These are phyloP conservation scores for Linnemannia elongata DNA, from an alignment of 192 early-diverging fungal species.

Conservation along the genomic window DNA sequence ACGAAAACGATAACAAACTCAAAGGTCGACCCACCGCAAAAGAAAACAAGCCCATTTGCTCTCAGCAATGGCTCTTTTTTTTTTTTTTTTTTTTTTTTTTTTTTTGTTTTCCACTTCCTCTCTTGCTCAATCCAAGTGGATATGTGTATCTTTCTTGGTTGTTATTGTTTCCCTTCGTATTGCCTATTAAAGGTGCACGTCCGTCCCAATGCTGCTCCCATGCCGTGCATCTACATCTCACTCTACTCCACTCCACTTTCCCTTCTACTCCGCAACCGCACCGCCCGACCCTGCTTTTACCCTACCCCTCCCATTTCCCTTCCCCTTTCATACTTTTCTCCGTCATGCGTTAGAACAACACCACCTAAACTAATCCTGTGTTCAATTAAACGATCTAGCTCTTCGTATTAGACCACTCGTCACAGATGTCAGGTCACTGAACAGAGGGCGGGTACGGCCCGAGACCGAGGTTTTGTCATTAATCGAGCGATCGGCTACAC, in stretches of 20 bases:
- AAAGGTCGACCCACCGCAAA: background rate
- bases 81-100: background rate
- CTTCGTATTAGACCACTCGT: conserved; percentile 52
- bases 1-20: background rate
- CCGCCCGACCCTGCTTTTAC: background rate
- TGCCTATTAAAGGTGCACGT: background rate
- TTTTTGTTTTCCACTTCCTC: background rate
- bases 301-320: background rate
- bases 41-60: background rate
- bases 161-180: conserved; percentile 1
- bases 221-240: background rate
- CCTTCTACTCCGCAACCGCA: conserved; percentile 16
- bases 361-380: background rate
- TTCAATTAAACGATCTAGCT: conserved; percentile 17
- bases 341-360: background rate
- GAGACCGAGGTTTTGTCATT: conserved; percentile 44
- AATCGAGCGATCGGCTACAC: conserved; percentile 40
- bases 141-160: background rate
- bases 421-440: conserved; percentile 25
- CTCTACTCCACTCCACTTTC: background rate
- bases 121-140: background rate
- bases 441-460: conserved; percentile 23
- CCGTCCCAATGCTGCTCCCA: conserved; percentile 2
- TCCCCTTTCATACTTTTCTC: background rate
- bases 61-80: conserved; percentile 7